These are phyloP conservation scores for Hanseniaspora mollemarum DNA, from an alignment of 805 yeast species.

Conservation along the genomic window DNA sequence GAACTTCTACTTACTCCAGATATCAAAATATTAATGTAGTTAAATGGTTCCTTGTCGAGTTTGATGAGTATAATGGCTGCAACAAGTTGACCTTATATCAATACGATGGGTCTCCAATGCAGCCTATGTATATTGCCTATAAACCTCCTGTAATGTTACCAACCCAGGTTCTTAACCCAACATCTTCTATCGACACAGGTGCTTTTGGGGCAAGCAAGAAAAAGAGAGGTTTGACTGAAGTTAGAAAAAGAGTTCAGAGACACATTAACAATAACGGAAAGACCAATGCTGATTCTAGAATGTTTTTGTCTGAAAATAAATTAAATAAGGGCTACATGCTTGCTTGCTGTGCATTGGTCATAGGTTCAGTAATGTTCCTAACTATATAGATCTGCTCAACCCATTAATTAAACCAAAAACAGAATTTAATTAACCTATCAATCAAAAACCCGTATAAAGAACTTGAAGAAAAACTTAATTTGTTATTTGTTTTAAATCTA, in stretches of 20 bases:
- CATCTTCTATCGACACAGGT: conserved; percentile 24
- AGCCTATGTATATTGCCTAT: conserved; percentile 85
- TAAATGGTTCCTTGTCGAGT: conserved; percentile 43
- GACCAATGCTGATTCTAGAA: conserved; percentile 7
- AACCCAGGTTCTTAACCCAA: conserved; percentile 77
- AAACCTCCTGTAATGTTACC: conserved; percentile 95
- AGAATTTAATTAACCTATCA: too few species aligned
- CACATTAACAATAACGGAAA: conserved; percentile 4
- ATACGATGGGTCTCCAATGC: conserved; percentile 67
- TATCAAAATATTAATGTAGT: conserved; percentile 59
- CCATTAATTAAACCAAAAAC: neutral
- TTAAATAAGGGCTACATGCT: neutral
- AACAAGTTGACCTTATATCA: conserved; percentile 61
- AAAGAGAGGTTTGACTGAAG: neutral
- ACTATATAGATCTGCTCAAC: neutral
- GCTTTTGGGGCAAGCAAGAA: neutral
- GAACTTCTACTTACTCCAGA: conserved; percentile 53
- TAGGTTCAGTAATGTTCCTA: conserved; percentile 3
- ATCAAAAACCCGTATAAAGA: too few species aligned
- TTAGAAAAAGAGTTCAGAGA: conserved; percentile 14
- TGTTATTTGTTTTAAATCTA: neutral
- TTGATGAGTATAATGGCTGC: conserved; percentile 78
- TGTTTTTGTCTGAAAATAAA: neutral
- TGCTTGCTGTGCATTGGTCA: conserved; percentile 1
- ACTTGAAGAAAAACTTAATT: too few species aligned